Percentiles rank a stretch among this genome's conserved stretches.
Conservation (phyloP, 805 yeast species). For the Lachancea sp. region DNA sequence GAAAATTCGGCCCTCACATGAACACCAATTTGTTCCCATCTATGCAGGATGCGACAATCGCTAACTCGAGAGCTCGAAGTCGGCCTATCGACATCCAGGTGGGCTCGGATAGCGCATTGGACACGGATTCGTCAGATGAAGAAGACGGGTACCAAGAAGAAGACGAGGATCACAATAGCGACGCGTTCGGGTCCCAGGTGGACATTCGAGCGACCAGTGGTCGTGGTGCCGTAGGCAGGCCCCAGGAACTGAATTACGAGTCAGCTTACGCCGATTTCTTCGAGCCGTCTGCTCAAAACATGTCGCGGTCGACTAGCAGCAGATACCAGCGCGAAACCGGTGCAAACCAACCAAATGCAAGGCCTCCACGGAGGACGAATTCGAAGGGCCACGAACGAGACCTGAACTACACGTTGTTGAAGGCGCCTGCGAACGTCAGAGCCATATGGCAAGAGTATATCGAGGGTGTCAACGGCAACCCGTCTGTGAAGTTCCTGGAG, state of each 20-base stretch:
- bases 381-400: slow-evolving; percentile 7
- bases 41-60: not conserved
- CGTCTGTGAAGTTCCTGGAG: slow-evolving; percentile 37
- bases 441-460: slow-evolving; percentile 38
- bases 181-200: slow-evolving; percentile 9
- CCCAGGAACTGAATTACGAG: not conserved
- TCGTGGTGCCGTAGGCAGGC: too few relatives aligned
- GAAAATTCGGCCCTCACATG: not conserved
- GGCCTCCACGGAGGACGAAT: not conserved
- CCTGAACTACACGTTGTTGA: slow-evolving; percentile 24
- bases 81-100: slow-evolving; percentile 14
- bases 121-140: slow-evolving; percentile 12
- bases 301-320: not conserved
- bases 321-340: not conserved
- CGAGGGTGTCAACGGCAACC: slow-evolving; percentile 37
- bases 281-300: not conserved
- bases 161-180: slow-evolving; percentile 17
- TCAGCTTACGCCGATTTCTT: not conserved
- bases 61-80: slow-evolving; percentile 5
- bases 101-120: slow-evolving; percentile 13
- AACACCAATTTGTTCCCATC: not conserved
- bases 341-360: not conserved
- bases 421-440: slow-evolving; percentile 31
- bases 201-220: not conserved
- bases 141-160: slow-evolving; percentile 20